Percentiles rank a stretch among this genome's conserved stretches.
phyloP scores from a whole-genome alignment of 192 early-diverging fungal genomes.

The Powellomyces hirtus region DNA sequence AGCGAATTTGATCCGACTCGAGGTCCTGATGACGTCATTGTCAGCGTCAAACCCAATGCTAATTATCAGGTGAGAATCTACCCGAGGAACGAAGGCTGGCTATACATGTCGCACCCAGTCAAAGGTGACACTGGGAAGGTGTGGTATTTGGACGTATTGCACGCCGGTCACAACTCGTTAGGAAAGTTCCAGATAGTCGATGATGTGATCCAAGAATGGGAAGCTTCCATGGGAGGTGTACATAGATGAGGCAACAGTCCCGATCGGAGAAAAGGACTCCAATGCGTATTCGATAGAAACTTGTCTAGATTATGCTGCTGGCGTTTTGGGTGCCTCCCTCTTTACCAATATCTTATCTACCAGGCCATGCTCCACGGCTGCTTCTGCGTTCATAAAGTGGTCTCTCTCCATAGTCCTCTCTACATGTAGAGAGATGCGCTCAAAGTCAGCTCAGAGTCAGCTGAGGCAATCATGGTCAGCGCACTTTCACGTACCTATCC shows the following conservation, averaged over 20 bases:
- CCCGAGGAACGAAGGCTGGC: conserved; percentile 15
- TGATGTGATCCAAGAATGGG: conserved; percentile 30
- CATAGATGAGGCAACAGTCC: too few relatives aligned
- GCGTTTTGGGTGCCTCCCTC: conserved; percentile 25
- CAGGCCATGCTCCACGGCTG: conserved; percentile 86
- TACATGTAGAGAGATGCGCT: conserved; percentile 10
- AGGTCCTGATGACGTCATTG: too few relatives aligned
- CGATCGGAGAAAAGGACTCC: too few relatives aligned
- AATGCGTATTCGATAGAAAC: too few relatives aligned
- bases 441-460: not conserved
- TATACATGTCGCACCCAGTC: conserved; percentile 2
- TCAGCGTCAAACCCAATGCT: too few relatives aligned
- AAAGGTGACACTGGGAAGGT: conserved; percentile 11
- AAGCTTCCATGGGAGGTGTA: not conserved
- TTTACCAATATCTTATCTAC: conserved; percentile 88
- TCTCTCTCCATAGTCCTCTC: conserved; percentile 92
- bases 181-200: conserved; percentile 29
- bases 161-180: conserved; percentile 42
- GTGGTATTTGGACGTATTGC: conserved; percentile 35
- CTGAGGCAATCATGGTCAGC: not conserved
- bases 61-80: too few relatives aligned
- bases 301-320: conserved; percentile 1
- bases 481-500: conserved; percentile 63
- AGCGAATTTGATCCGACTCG: too few relatives aligned
- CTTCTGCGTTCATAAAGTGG: conserved; percentile 88